phyloP scores from a whole-genome alignment of 2,329 filamentous ascomycete species.

The Pyrenophora seminiperda region DNA sequence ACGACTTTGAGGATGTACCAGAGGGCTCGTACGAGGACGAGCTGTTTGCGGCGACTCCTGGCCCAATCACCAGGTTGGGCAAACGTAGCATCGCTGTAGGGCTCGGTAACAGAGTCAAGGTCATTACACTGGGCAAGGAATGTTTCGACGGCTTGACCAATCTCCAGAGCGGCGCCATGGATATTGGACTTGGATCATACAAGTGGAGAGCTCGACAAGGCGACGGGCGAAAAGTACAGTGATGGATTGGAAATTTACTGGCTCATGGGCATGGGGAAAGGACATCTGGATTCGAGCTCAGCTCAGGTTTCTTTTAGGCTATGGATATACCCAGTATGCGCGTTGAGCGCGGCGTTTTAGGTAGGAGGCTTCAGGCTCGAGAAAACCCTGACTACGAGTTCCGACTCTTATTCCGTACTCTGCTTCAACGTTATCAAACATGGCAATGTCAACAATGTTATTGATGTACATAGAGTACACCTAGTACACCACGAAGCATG shows the following conservation, averaged over 20 bases:
- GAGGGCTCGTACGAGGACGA: constrained; percentile 47
- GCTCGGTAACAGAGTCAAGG: constrained; percentile 74
- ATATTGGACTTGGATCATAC: constrained; percentile 17
- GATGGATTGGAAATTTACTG: not conserved
- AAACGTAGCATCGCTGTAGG: constrained; percentile 69
- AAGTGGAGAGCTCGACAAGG: constrained; percentile 19
- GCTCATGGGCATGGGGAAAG: not conserved
- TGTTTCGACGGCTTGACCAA: constrained; percentile 57
- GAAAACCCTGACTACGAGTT: not conserved
- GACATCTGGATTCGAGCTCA: constrained; percentile 1
- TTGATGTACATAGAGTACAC: no score
- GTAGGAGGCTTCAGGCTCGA: not conserved
- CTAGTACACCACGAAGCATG: no score
- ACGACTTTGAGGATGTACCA: constrained; percentile 20
- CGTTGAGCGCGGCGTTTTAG: constrained; percentile 12
- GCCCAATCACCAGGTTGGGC: constrained; percentile 68
- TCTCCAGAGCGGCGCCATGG: constrained; percentile 15
- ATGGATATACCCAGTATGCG: constrained; percentile 15
- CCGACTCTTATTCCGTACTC: not conserved
- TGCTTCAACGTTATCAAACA: constrained; percentile 12
- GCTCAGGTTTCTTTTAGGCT: constrained; percentile 4
- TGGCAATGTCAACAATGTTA: constrained; percentile 3
- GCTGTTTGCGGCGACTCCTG: constrained; percentile 68
- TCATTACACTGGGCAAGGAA: constrained; percentile 70
- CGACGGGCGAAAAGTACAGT: constrained; percentile 22